These are phyloP conservation scores for Dendryphion nanum DNA, from an alignment of 2,329 filamentous ascomycete genomes.

Conservation along the genomic window DNA sequence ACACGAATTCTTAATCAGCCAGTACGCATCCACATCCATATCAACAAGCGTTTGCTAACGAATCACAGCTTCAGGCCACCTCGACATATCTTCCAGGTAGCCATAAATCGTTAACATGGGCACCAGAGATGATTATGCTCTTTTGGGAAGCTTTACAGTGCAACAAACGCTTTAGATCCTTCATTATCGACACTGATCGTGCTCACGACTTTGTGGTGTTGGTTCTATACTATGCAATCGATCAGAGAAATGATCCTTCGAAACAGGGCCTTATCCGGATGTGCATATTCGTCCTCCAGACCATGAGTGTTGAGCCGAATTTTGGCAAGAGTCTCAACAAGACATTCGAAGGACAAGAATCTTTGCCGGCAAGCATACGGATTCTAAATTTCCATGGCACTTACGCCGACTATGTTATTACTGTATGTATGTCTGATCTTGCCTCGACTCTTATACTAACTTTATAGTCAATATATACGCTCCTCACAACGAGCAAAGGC, in stretches of 20 bases:
- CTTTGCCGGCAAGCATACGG: slow-evolving; percentile 75
- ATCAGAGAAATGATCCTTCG: slow-evolving; percentile 79
- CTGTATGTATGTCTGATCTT: slow-evolving; percentile 54
- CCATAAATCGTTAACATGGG: slow-evolving; percentile 78
- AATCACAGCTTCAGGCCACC: slow-evolving; percentile 70
- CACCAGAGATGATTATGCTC: slow-evolving; percentile 92
- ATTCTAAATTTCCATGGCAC: slow-evolving; percentile 82
- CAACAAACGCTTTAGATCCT: slow-evolving; percentile 94
- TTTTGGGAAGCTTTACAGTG: slow-evolving; percentile 98
- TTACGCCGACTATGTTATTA: slow-evolving; percentile 92
- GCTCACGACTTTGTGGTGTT: slow-evolving; percentile 91
- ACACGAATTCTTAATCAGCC: slow-evolving; percentile 89
- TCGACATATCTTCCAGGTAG: slow-evolving; percentile 84
- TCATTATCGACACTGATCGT: slow-evolving; percentile 93
- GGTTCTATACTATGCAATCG: slow-evolving; percentile 87
- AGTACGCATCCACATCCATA: slow-evolving; percentile 31
- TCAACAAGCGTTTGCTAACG: slow-evolving; percentile 20
- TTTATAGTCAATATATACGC: slow-evolving; percentile 76
- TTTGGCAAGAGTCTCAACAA: slow-evolving; percentile 91
- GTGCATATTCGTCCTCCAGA: slow-evolving; percentile 97
- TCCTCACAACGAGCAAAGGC: slow-evolving; percentile 89
- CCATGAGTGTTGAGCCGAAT: slow-evolving; percentile 85
- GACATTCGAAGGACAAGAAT: slow-evolving; percentile 83
- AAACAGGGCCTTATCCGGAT: slow-evolving; percentile 93
- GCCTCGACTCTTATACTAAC: slow-evolving; percentile 22